Percentiles rank a stretch among this genome's conserved stretches.
Evolutionary conservation across 139 green algal species (phyloP).

Genomic region (Edaphochlamys debaryana): DNA sequence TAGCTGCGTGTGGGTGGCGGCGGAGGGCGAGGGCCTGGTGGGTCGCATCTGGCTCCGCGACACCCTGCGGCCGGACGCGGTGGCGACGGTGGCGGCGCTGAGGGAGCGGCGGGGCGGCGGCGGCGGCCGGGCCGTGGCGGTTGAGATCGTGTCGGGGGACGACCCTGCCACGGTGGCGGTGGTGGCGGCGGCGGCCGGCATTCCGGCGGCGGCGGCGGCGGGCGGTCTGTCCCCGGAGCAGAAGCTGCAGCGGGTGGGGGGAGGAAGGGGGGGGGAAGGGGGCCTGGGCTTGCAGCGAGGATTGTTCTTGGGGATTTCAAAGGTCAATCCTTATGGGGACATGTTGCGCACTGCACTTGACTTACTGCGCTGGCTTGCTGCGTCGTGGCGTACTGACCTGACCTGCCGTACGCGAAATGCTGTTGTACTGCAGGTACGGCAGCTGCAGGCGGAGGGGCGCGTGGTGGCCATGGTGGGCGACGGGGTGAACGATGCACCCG

Average conservation of each 20-base stretch:
- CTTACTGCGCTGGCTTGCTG: no score
- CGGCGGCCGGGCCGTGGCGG: no score
- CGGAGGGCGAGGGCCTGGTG: slow-evolving; percentile 69
- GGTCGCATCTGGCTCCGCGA: slow-evolving; percentile 77
- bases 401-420: no score
- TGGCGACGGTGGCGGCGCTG: slow-evolving; percentile 68
- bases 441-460: not conserved
- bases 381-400: no score
- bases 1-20: slow-evolving; percentile 72
- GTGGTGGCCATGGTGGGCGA: slow-evolving; percentile 81
- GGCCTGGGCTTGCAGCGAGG: not conserved
- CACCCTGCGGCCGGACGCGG: slow-evolving; percentile 72
- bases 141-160: slow-evolving; percentile 86
- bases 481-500: slow-evolving; percentile 96
- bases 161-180: slow-evolving; percentile 60
- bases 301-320: no score
- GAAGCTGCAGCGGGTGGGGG: slow-evolving; percentile 65
- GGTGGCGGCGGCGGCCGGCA: slow-evolving; percentile 68
- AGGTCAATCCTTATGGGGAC: no score
- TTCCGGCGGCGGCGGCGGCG: slow-evolving; percentile 27
- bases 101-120: not conserved
- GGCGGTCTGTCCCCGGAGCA: slow-evolving; percentile 61
- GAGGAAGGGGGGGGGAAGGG: slow-evolving; percentile 46
- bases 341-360: no score
- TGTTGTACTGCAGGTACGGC: not conserved